Evolutionary conservation across 805 yeast genomes (phyloP).

Genomic region (Millerago galiae): DNA sequence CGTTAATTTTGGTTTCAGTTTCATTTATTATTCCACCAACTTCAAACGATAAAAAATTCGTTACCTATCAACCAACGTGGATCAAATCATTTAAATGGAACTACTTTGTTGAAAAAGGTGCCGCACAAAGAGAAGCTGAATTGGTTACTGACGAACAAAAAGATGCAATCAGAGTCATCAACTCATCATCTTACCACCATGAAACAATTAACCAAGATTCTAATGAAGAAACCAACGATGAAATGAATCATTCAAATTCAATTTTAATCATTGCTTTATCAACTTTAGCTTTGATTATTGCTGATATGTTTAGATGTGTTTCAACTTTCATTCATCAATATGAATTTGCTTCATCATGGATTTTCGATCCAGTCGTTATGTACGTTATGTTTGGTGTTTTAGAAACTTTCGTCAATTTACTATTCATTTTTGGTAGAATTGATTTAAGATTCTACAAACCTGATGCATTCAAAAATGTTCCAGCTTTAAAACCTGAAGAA

Average conservation of each 20-base stretch:
- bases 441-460: constrained; percentile 80
- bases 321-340: constrained; percentile 33
- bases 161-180: constrained; percentile 52
- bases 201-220: constrained; percentile 20
- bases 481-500: neutral
- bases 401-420: constrained; percentile 50
- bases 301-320: constrained; percentile 45
- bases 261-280: constrained; percentile 37
- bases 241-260: constrained; percentile 26
- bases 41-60: constrained; percentile 40
- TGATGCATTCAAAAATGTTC: constrained; percentile 32
- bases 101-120: constrained; percentile 52
- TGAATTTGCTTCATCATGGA: constrained; percentile 33
- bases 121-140: constrained; percentile 38
- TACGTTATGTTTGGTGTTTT: constrained; percentile 64
- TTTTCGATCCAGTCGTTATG: constrained; percentile 53
- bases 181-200: constrained; percentile 44
- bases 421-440: constrained; percentile 57
- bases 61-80: constrained; percentile 73
- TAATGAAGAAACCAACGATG: constrained; percentile 5
- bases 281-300: constrained; percentile 43
- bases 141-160: constrained; percentile 26
- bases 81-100: constrained; percentile 53
- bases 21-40: constrained; percentile 56
- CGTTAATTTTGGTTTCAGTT: constrained; percentile 42